Conservation (phyloP, 139 green algal genomes). For the Volvox reticuliferus region DNA sequence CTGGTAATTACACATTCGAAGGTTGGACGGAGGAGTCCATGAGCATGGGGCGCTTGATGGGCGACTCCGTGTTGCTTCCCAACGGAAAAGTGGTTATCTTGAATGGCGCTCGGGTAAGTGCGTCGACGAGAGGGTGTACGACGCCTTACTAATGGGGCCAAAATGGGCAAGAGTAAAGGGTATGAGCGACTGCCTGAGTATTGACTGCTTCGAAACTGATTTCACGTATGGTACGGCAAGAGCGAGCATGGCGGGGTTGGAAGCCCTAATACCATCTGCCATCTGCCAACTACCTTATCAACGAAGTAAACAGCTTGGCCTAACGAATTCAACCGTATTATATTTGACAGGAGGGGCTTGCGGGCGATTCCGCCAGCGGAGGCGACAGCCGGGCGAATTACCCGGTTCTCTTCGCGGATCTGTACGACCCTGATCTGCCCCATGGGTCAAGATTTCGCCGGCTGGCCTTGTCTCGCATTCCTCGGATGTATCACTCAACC, state of each 20-base stretch:
- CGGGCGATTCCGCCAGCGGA: constrained; percentile 41
- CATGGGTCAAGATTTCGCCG: neutral
- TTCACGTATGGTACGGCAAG: too few relatives aligned
- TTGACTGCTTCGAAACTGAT: too few relatives aligned
- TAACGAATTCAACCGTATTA: neutral
- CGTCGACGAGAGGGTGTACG: neutral
- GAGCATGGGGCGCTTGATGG: constrained; percentile 44
- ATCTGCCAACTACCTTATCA: too few relatives aligned
- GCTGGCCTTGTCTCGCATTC: constrained; percentile 27
- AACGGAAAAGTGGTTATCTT: constrained; percentile 52
- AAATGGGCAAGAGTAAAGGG: too few relatives aligned
- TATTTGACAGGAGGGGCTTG: neutral
- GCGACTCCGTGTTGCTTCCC: constrained; percentile 43
- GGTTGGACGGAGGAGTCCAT: constrained; percentile 39
- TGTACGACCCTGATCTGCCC: constrained; percentile 42
- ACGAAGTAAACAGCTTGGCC: too few relatives aligned
- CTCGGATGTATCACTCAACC: constrained; percentile 56
- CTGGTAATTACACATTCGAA: constrained; percentile 27
- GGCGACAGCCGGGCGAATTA: constrained; percentile 44
- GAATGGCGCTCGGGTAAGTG: constrained; percentile 46
- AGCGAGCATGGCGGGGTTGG: too few relatives aligned
- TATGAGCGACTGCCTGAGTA: too few relatives aligned
- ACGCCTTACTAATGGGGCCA: too few relatives aligned
- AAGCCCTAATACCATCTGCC: too few relatives aligned
- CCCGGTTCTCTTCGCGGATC: constrained; percentile 49